phyloP scores from a whole-genome alignment of 306 rosid genomes.

The Prunus mume region DNA sequence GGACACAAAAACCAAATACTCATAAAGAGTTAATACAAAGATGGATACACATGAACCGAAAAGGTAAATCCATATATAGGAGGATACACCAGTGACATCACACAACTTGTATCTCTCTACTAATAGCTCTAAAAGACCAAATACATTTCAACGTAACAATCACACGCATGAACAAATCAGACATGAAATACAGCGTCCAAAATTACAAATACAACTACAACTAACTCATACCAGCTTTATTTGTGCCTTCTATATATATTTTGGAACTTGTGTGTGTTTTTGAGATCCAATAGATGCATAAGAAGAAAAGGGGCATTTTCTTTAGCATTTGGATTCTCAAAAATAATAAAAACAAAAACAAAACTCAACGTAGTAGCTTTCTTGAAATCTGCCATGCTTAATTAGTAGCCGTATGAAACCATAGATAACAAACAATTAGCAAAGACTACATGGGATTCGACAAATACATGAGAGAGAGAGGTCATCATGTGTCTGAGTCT shows the following conservation, averaged over 20 bases:
- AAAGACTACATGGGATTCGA: constrained; percentile 44
- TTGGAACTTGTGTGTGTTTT: constrained; percentile 7
- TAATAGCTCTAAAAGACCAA: too few species aligned
- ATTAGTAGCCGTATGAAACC: constrained; percentile 23
- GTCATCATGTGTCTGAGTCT: not conserved
- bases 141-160: too few species aligned
- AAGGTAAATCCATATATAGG: too few species aligned
- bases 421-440: constrained; percentile 25
- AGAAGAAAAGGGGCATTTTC: constrained; percentile 15
- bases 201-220: too few species aligned
- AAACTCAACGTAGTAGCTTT: not conserved
- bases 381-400: constrained; percentile 14
- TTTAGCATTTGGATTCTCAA: constrained; percentile 15
- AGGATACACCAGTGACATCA: too few species aligned
- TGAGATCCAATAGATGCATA: constrained; percentile 18
- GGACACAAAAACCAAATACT: too few species aligned
- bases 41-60: too few species aligned
- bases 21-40: too few species aligned
- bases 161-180: too few species aligned
- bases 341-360: not conserved
- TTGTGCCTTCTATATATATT: not conserved
- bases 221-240: not conserved
- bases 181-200: too few species aligned
- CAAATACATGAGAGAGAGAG: constrained; percentile 28
- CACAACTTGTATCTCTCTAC: too few species aligned